phyloP scores from a whole-genome alignment of 345 rosid genomes.

The Corchorus olitorius region DNA sequence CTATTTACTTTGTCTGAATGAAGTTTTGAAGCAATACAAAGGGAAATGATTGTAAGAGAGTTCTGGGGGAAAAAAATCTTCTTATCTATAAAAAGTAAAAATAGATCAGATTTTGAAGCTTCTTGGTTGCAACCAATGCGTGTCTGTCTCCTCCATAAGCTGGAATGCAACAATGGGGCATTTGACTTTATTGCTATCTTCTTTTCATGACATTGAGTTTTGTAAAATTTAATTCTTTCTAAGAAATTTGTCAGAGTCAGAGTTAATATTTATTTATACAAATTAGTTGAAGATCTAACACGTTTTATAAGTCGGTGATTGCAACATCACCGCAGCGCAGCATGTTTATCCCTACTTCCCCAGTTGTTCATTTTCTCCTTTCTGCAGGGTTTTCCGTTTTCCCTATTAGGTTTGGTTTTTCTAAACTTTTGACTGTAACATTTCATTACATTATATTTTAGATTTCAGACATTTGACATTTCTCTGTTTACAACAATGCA shows the following conservation, averaged over 20 bases:
- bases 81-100: slow-evolving; percentile 1
- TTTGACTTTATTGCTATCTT: background rate
- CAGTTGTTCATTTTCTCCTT: too few species aligned
- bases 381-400: too few species aligned
- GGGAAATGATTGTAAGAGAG: background rate
- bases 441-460: background rate
- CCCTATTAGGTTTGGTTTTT: too few species aligned
- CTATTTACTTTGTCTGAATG: background rate
- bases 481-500: background rate
- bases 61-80: background rate
- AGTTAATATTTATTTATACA: background rate
- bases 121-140: slow-evolving; percentile 22
- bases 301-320: slow-evolving; percentile 25
- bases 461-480: background rate
- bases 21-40: background rate
- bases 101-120: slow-evolving; percentile 3
- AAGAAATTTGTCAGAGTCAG: background rate
- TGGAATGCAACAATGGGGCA: background rate
- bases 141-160: background rate
- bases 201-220: background rate
- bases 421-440: background rate
- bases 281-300: slow-evolving; percentile 11
- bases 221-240: background rate
- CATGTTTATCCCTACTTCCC: background rate
- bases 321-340: background rate